These are phyloP conservation scores for Abrus pulchellus DNA, from an alignment of 306 rosid genomes.

Conservation along the genomic window DNA sequence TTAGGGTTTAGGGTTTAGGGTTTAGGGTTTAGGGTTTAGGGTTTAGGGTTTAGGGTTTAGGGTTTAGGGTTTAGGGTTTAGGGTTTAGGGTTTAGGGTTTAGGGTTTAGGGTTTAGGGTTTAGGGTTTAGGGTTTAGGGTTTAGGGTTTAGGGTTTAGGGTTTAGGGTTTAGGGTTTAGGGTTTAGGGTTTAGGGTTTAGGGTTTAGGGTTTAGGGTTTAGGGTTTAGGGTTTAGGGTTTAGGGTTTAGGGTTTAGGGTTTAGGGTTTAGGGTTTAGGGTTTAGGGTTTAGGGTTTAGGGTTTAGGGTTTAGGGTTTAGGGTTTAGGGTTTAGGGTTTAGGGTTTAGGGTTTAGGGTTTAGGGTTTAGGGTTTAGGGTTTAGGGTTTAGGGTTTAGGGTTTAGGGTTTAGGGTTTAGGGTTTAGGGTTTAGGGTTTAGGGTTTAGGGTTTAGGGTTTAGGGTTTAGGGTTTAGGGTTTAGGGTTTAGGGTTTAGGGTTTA, in stretches of 20 bases:
- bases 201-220: constrained; percentile 21
- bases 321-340: constrained; percentile 18
- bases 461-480: constrained; percentile 34
- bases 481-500: constrained; percentile 30
- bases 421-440: constrained; percentile 26
- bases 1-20: constrained; percentile 37
- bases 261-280: constrained; percentile 27
- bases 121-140: constrained; percentile 5
- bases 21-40: constrained; percentile 28
- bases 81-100: constrained; percentile 44
- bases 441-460: no score
- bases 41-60: constrained; percentile 41
- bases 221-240: constrained; percentile 39
- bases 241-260: constrained; percentile 44
- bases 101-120: constrained; percentile 44
- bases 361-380: neutral
- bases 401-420: constrained; percentile 24
- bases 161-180: constrained; percentile 49
- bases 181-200: constrained; percentile 41
- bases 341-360: neutral
- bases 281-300: no score
- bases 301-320: no score
- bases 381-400: constrained; percentile 2
- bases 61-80: constrained; percentile 37
- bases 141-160: constrained; percentile 34